phyloP scores from a whole-genome alignment of 2,329 filamentous ascomycete species.

The Sporothrix pseudoabietina region DNA sequence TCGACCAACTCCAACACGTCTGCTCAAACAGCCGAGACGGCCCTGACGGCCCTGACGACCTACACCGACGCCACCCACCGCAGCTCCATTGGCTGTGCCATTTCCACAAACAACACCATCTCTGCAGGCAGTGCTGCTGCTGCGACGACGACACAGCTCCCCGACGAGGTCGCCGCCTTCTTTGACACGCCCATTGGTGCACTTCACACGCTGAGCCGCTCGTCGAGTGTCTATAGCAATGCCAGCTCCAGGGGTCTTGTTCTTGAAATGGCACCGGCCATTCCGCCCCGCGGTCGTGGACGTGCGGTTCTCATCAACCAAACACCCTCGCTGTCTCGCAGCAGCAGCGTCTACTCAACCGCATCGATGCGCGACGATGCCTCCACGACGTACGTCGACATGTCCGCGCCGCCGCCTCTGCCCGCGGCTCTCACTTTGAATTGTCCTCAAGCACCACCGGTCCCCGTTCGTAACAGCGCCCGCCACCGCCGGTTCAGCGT shows the following conservation, averaged over 20 bases:
- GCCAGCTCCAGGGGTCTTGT: constrained; percentile 15
- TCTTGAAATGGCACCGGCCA: not conserved
- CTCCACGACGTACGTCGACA: not conserved
- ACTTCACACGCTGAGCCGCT: constrained; percentile 10
- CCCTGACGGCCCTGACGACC: constrained; percentile 24
- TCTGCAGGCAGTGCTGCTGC: not conserved
- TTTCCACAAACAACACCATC: not conserved
- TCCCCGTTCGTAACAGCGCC: constrained; percentile 25
- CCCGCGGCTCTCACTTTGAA: not conserved
- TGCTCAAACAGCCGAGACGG: constrained; percentile 25
- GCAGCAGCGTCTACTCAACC: constrained; percentile 30
- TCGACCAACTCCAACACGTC: constrained; percentile 36
- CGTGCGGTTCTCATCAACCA: not conserved
- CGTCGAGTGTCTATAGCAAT: constrained; percentile 28
- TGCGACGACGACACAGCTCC: not conserved
- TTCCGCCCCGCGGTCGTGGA: constrained; percentile 24
- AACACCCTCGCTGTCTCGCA: constrained; percentile 17
- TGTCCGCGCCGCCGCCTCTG: not conserved
- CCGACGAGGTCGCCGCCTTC: not conserved
- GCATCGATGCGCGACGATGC: constrained; percentile 10
- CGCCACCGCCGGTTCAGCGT: constrained; percentile 34
- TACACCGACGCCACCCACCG: not conserved
- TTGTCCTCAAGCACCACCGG: not conserved
- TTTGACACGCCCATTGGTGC: not conserved
- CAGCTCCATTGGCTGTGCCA: constrained; percentile 3